phyloP scores from a whole-genome alignment of 805 yeast species.

The Brettanomyces sp. region DNA sequence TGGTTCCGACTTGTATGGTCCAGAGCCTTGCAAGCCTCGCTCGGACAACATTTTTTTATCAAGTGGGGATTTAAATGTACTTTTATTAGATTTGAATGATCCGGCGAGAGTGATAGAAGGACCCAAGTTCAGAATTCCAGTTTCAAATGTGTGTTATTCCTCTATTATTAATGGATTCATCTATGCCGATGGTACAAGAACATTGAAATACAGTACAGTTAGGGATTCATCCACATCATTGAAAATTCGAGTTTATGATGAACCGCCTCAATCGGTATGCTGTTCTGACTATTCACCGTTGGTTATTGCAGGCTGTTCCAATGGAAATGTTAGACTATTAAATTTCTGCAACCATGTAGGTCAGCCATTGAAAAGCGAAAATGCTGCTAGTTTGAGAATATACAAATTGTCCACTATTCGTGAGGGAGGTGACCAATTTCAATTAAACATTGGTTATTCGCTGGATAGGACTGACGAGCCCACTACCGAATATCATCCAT shows the following conservation, averaged over 20 bases:
- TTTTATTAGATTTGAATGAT: constrained; percentile 15
- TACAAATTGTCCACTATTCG: constrained; percentile 13
- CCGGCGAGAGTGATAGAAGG: constrained; percentile 9
- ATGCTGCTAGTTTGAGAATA: constrained; percentile 11
- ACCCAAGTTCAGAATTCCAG: constrained; percentile 6
- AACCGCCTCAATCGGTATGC: constrained; percentile 1
- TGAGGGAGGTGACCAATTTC: constrained; percentile 9
- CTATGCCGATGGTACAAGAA: constrained; percentile 9
- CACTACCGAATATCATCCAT: constrained; percentile 7
- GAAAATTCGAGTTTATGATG: constrained; percentile 9
- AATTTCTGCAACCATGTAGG: constrained; percentile 8
- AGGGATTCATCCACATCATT: constrained; percentile 10
- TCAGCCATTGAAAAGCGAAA: constrained; percentile 5
- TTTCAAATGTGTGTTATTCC: constrained; percentile 11
- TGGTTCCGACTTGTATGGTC: constrained; percentile 10
- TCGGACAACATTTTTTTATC: constrained; percentile 11
- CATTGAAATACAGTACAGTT: constrained; percentile 11
- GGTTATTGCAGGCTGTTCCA: constrained; percentile 9
- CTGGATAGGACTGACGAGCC: constrained; percentile 5
- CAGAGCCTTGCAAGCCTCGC: neutral
- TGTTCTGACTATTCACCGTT: constrained; percentile 6
- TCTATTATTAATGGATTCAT: constrained; percentile 16
- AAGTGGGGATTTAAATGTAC: constrained; percentile 10
- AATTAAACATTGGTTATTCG: constrained; percentile 14
- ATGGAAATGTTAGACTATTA: constrained; percentile 11